phyloP scores from a whole-genome alignment of 208 protist genomes.

The Wallacemonas sp. region DNA sequence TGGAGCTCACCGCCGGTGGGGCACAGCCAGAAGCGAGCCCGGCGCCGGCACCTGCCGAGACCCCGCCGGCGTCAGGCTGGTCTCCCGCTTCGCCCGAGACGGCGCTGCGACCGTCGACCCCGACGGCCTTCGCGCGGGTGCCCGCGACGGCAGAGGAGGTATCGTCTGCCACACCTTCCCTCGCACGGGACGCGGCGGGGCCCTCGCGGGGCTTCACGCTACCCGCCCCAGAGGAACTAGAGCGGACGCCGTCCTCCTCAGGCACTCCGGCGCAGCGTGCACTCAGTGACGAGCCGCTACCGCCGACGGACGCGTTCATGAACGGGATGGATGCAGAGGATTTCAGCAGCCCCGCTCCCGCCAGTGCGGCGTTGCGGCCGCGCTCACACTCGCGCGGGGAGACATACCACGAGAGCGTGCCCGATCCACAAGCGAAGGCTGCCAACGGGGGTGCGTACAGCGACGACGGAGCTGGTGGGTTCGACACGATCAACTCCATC shows the following conservation, averaged over 20 bases:
- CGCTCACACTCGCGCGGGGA: slow-evolving; percentile 11
- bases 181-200: too few species aligned
- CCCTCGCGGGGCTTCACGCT: slow-evolving; percentile 4
- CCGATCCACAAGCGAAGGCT: too few species aligned
- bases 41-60: background rate
- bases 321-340: background rate
- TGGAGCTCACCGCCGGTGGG: background rate
- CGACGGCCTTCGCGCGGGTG: background rate
- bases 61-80: background rate
- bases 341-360: background rate
- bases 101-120: background rate
- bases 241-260: background rate
- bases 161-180: too few species aligned
- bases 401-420: background rate
- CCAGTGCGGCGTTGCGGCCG: background rate
- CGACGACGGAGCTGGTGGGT: slow-evolving; percentile 33
- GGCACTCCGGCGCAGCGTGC: background rate
- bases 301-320: background rate
- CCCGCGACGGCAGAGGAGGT: too few species aligned
- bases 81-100: background rate
- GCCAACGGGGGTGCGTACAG: too few species aligned
- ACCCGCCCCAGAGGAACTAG: background rate
- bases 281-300: background rate
- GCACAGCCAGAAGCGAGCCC: background rate
- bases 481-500: slow-evolving; percentile 71